Evolutionary conservation across 2,329 filamentous ascomycete genomes (phyloP).

Genomic region (Aspergillus persii): DNA sequence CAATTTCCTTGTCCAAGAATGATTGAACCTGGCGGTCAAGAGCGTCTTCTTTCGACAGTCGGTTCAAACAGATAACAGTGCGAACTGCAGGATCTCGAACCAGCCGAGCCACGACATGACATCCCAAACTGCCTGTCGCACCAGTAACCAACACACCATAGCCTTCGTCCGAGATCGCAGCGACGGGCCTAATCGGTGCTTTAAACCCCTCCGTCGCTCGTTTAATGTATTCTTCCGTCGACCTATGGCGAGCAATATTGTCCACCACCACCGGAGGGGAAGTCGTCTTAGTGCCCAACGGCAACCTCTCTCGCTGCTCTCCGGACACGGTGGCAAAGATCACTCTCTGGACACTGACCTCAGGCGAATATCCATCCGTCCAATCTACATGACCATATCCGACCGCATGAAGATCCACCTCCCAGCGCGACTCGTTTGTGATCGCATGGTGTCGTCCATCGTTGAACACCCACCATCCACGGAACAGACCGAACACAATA

Average conservation of each 20-base stretch:
- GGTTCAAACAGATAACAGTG: conserved; percentile 49
- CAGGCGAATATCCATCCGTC: conserved; percentile 30
- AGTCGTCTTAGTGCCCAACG: conserved; percentile 5
- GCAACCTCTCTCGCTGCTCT: conserved; percentile 2
- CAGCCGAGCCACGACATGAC: conserved; percentile 40
- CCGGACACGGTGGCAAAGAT: conserved; percentile 25
- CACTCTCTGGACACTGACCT: conserved; percentile 22
- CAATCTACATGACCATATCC: conserved; percentile 36
- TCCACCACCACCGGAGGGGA: not conserved
- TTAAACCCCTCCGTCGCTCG: conserved; percentile 23
- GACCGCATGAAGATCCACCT: conserved; percentile 25
- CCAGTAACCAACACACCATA: conserved; percentile 43
- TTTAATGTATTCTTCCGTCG: conserved; percentile 22
- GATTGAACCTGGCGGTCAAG: conserved; percentile 36
- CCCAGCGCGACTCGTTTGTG: conserved; percentile 21
- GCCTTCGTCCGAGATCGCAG: not conserved
- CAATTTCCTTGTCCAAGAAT: conserved; percentile 25
- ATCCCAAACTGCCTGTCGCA: conserved; percentile 41
- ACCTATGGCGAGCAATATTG: conserved; percentile 12
- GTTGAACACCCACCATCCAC: conserved; percentile 42
- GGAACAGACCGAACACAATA: conserved; percentile 35
- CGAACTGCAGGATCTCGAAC: conserved; percentile 29
- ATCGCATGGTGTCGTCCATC: conserved; percentile 36
- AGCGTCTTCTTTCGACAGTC: conserved; percentile 29
- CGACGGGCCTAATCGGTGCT: not conserved